These are phyloP conservation scores for Russula sp. DNA, from an alignment of 768 basidiomycete species.

Conservation along the genomic window DNA sequence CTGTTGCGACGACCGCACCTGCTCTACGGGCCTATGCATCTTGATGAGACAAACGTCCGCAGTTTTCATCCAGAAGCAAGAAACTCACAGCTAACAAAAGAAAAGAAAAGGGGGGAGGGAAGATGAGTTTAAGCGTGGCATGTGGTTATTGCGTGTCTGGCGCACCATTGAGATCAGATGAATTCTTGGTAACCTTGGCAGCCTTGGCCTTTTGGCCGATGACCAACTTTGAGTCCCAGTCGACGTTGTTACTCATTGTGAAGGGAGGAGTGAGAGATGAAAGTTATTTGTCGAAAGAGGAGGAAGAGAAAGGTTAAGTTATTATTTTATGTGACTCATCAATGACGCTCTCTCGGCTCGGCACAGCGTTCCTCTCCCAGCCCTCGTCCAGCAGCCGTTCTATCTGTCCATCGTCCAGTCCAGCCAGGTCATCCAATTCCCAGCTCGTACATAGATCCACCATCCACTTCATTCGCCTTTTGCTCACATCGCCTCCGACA, in stretches of 20 bases:
- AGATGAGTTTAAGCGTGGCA: slow-evolving; percentile 29
- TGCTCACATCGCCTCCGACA: slow-evolving; percentile 72
- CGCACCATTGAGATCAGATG: slow-evolving; percentile 55
- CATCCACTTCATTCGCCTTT: slow-evolving; percentile 91
- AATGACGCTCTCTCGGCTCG: slow-evolving; percentile 39
- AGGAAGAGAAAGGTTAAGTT: background rate
- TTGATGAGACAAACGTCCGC: background rate
- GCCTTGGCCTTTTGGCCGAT: slow-evolving; percentile 66
- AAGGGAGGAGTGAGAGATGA: background rate
- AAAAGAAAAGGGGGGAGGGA: background rate
- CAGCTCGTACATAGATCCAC: slow-evolving; percentile 79
- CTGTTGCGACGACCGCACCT: slow-evolving; percentile 76
- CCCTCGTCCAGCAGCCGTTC: slow-evolving; percentile 71
- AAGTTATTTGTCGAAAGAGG: slow-evolving; percentile 17
- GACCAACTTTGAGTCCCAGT: slow-evolving; percentile 71
- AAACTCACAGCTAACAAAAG: slow-evolving; percentile 28
- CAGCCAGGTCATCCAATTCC: slow-evolving; percentile 76
- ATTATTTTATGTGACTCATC: slow-evolving; percentile 1
- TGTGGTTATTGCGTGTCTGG: background rate
- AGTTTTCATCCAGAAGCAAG: background rate
- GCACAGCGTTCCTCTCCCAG: slow-evolving; percentile 68
- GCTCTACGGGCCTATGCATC: slow-evolving; percentile 63
- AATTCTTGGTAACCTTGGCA: slow-evolving; percentile 62
- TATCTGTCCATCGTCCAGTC: slow-evolving; percentile 65
- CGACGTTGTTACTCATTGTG: slow-evolving; percentile 41